phyloP scores from a whole-genome alignment of 768 basidiomycete genomes.

The Panellus pusillus region DNA sequence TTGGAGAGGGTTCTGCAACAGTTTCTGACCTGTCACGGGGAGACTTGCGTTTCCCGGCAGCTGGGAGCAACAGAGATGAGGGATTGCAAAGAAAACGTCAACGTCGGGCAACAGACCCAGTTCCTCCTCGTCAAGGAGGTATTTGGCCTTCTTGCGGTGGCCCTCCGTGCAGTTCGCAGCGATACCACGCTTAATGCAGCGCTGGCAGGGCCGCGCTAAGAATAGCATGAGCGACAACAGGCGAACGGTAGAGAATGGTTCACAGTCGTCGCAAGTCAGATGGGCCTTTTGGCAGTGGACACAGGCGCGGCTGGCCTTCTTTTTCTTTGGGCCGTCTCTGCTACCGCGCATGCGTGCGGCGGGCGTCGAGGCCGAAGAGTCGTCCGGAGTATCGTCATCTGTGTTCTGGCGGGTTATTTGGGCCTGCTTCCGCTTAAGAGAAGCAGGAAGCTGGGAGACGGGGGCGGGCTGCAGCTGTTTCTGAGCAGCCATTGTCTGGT shows the following conservation, averaged over 20 bases:
- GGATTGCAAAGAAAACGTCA: slow-evolving; percentile 23
- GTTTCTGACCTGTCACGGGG: slow-evolving; percentile 43
- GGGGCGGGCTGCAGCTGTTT: slow-evolving; percentile 15
- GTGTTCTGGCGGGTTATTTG: slow-evolving; percentile 40
- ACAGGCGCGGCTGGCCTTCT: slow-evolving; percentile 92
- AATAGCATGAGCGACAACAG: slow-evolving; percentile 20
- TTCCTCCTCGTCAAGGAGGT: slow-evolving; percentile 91
- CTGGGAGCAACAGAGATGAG: slow-evolving; percentile 38
- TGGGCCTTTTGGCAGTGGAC: slow-evolving; percentile 97
- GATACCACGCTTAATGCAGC: slow-evolving; percentile 93
- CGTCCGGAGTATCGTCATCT: slow-evolving; percentile 57
- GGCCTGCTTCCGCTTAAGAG: slow-evolving; percentile 34
- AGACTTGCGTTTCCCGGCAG: slow-evolving; percentile 47
- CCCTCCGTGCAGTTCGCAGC: slow-evolving; percentile 90
- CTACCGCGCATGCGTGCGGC: slow-evolving; percentile 45
- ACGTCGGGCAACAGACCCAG: slow-evolving; percentile 57
- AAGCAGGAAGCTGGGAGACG: slow-evolving; percentile 23
- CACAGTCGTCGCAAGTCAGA: slow-evolving; percentile 97
- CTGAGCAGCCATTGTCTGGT: slow-evolving; percentile 9
- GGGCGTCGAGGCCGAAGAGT: slow-evolving; percentile 46
- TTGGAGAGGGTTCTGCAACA: slow-evolving; percentile 32
- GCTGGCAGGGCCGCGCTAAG: slow-evolving; percentile 91
- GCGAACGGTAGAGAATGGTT: slow-evolving; percentile 34
- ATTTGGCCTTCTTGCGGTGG: slow-evolving; percentile 97
- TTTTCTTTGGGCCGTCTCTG: slow-evolving; percentile 85